phyloP scores from a whole-genome alignment of 495 filamentous ascomycete species.

The Neurospora sp. region DNA sequence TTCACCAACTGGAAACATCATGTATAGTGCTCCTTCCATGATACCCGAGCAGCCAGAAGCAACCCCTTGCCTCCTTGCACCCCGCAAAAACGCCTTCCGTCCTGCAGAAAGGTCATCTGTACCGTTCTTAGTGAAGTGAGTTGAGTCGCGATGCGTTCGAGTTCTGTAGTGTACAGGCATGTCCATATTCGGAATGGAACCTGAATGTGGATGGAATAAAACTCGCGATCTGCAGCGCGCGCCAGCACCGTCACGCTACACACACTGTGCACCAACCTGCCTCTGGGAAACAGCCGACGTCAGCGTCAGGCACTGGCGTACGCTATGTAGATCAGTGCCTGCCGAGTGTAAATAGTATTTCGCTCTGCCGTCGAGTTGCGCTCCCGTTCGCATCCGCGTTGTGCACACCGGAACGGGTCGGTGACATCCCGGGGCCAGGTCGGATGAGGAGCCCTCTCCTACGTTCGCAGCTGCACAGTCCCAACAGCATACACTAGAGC shows the following conservation, averaged over 20 bases:
- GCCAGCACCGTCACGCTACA: not conserved
- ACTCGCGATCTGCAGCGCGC: not conserved
- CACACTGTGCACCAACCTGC: not conserved
- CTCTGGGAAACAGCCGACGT: not conserved
- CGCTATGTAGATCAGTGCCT: not conserved
- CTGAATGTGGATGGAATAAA: not conserved
- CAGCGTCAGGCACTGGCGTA: not conserved
- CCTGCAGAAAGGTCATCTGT: not conserved
- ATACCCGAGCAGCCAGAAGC: not conserved
- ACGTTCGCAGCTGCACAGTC: not conserved
- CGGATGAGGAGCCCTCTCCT: not conserved
- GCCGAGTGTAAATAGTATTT: not conserved
- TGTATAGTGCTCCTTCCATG: not conserved
- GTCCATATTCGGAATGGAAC: not conserved
- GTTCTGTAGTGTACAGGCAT: not conserved
- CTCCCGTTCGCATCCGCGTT: not conserved
- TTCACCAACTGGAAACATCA: not conserved
- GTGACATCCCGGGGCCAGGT: not conserved
- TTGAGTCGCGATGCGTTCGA: not conserved
- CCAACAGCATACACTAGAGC: not conserved
- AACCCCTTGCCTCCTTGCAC: not conserved
- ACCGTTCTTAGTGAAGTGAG: not conserved
- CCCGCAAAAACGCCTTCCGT: not conserved
- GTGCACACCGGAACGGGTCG: not conserved
- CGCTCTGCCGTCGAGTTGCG: not conserved